Evolutionary conservation across 1,284 basidiomycete species (phyloP), one percentile per base, ranked within the genome.

Genomic region (Cutaneotrichosporon arboriforme): DNA sequence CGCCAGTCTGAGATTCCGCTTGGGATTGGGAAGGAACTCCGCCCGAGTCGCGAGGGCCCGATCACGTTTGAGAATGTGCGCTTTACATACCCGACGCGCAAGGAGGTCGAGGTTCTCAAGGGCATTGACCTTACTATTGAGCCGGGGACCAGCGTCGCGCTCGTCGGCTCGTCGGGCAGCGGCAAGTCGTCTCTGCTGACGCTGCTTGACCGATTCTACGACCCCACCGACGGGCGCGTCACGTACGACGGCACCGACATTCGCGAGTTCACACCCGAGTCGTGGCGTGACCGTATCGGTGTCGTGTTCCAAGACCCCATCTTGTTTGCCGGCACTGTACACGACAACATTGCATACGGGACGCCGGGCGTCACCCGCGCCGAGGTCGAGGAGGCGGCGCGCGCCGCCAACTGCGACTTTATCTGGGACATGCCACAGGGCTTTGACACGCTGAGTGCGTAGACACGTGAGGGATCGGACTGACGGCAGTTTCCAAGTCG

Each of bases 371-470:
- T 84, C 0, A 88, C 88, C 0, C 80, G 86, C 23, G 83, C 84
- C 57, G 82, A 96, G 54, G 88, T 98, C 35, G 88, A 93, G 71
- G 78, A 84, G 20, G 94, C 92, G 0, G 93, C 93, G 0, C 78
- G 85, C 12, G 81, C 88, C 58, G 93, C 94, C 4, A 96, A 97
- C 66, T 97, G 94, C 73, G 90, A 94, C 64, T 98, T 97, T 68
- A 86, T 98, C 39, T 88, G 88, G 83, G 84, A 85, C 3, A 83
- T 98, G 78, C 91, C 93, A 12, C 80, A 89, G 52, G 90, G 86
- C 0, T 86, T 88, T 57, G 85, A 88, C 59, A 89, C 88, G 1
- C 77, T 82, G 58, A 84, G 84, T 85, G 58, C 58, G 80, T 69
- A 15, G 2, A 38, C 22, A 20, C 13, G 7, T 31, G 26, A 77